These are phyloP conservation scores for Prunus campanulata DNA, from an alignment of 306 rosid genomes.

Conservation along the genomic window DNA sequence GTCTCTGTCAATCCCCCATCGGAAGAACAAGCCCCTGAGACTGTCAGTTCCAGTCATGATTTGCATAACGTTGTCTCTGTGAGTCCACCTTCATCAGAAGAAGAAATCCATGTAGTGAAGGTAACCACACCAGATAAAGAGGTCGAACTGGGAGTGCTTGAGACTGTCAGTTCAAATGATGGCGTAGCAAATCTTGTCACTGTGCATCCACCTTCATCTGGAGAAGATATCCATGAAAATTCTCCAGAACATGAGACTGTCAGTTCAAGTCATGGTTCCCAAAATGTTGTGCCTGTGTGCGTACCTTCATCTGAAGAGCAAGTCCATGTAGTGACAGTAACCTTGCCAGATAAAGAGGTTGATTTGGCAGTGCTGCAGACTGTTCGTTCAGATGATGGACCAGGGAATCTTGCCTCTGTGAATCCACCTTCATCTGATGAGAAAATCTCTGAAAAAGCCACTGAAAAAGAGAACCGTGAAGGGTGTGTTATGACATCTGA, in stretches of 20 bases:
- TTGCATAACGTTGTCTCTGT: neutral
- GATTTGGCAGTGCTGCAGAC: slow-evolving; percentile 19
- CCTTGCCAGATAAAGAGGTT: slow-evolving; percentile 26
- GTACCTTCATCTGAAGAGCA: slow-evolving; percentile 25
- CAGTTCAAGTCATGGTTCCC: slow-evolving; percentile 12
- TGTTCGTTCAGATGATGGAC: slow-evolving; percentile 13
- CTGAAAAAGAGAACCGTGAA: slow-evolving; percentile 23
- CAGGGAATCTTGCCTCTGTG: slow-evolving; percentile 19
- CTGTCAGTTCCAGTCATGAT: neutral
- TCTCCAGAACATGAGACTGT: slow-evolving; percentile 21
- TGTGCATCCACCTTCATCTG: slow-evolving; percentile 20
- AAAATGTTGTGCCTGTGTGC: slow-evolving; percentile 13
- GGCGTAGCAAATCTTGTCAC: slow-evolving; percentile 15
- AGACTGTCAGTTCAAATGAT: slow-evolving; percentile 18
- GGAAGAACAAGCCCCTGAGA: slow-evolving; percentile 24
- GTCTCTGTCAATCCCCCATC: slow-evolving; percentile 19
- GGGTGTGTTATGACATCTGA: slow-evolving; percentile 18
- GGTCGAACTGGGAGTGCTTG: slow-evolving; percentile 21
- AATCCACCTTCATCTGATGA: slow-evolving; percentile 32
- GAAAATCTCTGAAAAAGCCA: slow-evolving; percentile 14
- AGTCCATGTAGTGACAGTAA: slow-evolving; percentile 5
- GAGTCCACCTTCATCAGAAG: slow-evolving; percentile 24
- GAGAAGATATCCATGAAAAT: slow-evolving; percentile 17
- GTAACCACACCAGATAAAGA: slow-evolving; percentile 23
- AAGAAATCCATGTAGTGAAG: slow-evolving; percentile 12